Evolutionary conservation across 2,329 filamentous ascomycete species (phyloP).

Genomic region (Thelonectria blattea): DNA sequence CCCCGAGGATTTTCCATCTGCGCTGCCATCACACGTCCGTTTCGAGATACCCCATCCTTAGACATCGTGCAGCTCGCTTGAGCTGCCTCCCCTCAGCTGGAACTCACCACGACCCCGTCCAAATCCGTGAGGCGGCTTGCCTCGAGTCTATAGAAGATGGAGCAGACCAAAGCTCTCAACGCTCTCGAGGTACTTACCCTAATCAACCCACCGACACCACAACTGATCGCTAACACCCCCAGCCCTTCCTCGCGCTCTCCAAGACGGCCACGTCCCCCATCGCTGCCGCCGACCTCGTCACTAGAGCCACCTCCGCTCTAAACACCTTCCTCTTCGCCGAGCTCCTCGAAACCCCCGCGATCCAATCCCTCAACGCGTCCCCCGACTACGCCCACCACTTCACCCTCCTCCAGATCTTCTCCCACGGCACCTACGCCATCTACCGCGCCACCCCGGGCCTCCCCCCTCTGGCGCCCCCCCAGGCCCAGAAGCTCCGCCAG

Average conservation of each 20-base stretch:
- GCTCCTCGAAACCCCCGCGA: conserved; percentile 80
- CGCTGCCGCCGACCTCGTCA: conserved; percentile 84
- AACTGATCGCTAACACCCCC: conserved; percentile 36
- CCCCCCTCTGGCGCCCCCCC: conserved; percentile 73
- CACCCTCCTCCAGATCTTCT: conserved; percentile 83
- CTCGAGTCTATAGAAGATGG: conserved; percentile 59
- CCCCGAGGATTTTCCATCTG: neutral
- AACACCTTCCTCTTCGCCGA: conserved; percentile 95
- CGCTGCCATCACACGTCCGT: neutral
- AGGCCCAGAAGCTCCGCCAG: conserved; percentile 86
- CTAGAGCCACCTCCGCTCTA: conserved; percentile 84
- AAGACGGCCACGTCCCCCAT: conserved; percentile 85
- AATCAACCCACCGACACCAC: fast-evolving
- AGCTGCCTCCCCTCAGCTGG: neutral
- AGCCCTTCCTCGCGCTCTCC: conserved; percentile 90
- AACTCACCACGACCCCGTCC: conserved; percentile 4
- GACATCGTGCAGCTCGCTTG: neutral
- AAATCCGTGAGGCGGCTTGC: conserved; percentile 32
- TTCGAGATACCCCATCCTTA: neutral
- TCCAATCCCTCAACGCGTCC: conserved; percentile 71
- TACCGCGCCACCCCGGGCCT: conserved; percentile 65
- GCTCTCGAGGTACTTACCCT: conserved; percentile 64
- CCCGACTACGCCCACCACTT: conserved; percentile 69
- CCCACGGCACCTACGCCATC: conserved; percentile 85
- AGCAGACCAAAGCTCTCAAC: conserved; percentile 72